These are phyloP conservation scores for Cutaneotrichosporon mucoides DNA, from an alignment of 1,284 basidiomycete genomes.

Conservation along the genomic window DNA sequence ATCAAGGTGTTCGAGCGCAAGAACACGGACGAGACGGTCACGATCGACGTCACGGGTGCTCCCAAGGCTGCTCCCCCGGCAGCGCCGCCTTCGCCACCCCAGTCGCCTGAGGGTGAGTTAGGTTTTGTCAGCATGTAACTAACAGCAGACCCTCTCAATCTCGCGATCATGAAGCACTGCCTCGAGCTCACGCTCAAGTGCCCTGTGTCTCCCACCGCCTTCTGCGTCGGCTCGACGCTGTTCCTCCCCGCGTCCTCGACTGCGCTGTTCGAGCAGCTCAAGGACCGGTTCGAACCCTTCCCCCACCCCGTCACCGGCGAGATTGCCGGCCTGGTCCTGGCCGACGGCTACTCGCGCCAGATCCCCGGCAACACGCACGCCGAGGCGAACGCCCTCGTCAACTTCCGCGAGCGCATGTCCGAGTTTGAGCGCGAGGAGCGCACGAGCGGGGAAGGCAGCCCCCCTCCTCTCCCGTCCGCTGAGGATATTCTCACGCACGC, in stretches of 20 bases:
- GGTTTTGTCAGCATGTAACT: not conserved
- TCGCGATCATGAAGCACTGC: conserved; percentile 43
- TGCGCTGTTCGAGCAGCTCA: conserved; percentile 42
- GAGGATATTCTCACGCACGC: conserved; percentile 23
- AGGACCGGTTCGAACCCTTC: conserved; percentile 31
- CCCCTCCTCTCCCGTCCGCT: conserved; percentile 6
- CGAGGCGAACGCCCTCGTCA: conserved; percentile 87
- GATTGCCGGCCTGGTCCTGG: conserved; percentile 55
- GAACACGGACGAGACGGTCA: conserved; percentile 44
- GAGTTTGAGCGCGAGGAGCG: conserved; percentile 5
- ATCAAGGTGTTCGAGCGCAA: conserved; percentile 42
- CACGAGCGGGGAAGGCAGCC: conserved; percentile 28
- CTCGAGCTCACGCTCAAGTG: conserved; percentile 45
- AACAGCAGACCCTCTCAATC: conserved; percentile 34
- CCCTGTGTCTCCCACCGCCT: conserved; percentile 63
- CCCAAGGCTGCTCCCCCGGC: conserved; percentile 5
- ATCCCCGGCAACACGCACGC: conserved; percentile 94
- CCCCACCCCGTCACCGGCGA: conserved; percentile 11
- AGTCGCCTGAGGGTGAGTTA: conserved; percentile 10
- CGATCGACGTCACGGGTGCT: conserved; percentile 23
- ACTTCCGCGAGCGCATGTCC: conserved; percentile 53
- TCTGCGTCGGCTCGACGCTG: conserved; percentile 90
- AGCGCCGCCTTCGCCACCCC: not conserved
- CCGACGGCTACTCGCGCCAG: conserved; percentile 87
- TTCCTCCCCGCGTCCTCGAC: conserved; percentile 52